Percentiles rank a stretch among this genome's conserved stretches.
Conservation (phyloP, 2,329 filamentous ascomycete species). For the Botrytis fabae region DNA sequence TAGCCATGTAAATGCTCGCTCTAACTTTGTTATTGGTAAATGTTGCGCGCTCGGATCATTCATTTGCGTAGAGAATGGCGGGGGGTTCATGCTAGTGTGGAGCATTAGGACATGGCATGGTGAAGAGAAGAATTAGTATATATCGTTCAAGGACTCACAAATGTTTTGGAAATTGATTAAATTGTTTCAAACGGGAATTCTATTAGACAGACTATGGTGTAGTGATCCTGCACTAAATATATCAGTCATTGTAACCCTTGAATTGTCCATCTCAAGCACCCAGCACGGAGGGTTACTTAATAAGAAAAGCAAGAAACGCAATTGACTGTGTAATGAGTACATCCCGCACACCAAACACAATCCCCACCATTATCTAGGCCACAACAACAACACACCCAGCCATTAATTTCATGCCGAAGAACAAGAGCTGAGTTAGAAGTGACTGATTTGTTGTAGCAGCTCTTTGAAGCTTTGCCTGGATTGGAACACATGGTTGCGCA, state of each 20-base stretch:
- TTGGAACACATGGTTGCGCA: not conserved
- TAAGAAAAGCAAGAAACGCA: constrained; percentile 1
- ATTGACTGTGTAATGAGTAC: constrained; percentile 11
- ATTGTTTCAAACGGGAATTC: not conserved
- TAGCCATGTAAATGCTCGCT: not conserved
- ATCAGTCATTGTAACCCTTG: not conserved
- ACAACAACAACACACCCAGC: constrained; percentile 18
- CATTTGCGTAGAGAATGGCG: not conserved
- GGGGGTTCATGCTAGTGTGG: not conserved
- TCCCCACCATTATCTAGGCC: not conserved
- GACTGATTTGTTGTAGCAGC: not conserved
- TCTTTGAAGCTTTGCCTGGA: not conserved
- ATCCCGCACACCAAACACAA: not conserved
- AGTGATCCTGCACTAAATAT: not conserved
- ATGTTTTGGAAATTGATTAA: not conserved
- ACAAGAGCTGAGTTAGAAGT: not conserved
- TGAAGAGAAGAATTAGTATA: not conserved
- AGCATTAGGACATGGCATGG: not conserved
- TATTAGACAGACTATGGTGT: not conserved
- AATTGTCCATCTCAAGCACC: not conserved
- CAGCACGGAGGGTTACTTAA: not conserved
- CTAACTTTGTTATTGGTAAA: not conserved
- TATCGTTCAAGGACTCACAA: not conserved
- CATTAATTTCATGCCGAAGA: not conserved
- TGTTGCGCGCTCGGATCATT: not conserved